Base-by-base conservation (phyloP, 257 asterid genomes). In the Fraxinus excelsior region DNA sequence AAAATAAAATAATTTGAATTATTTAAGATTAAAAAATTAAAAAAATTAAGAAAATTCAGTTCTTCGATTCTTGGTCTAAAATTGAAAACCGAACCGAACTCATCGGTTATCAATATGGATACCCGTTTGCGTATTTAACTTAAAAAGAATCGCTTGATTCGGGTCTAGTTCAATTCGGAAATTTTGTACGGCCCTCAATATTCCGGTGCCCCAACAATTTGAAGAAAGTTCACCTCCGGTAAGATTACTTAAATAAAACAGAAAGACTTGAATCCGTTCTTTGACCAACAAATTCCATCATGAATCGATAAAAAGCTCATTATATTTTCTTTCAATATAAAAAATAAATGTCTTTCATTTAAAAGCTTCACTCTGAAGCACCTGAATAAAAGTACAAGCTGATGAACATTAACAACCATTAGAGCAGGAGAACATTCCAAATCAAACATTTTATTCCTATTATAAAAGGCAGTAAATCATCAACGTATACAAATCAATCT, bases 401-500 rank as follows among this genome's bases (percentile, higher is more conserved):
- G 16, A 8, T 18, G 25, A 69, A 34, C 29, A n/a, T 68, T 34
- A 81, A 70, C 35, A 65, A 70, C 49, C n/a, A 62, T 14, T 58
- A 78, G 0, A 7, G 26, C 68, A 21, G 49, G 18, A n/a, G 35
- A 42, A 67, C 12, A 62, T 25, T 37, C 38, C 67, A 69, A 29
- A 29, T 46, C 29, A 12, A 66, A 23, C 66, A 29, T 69, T 28
- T 42, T 74, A n/a, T 73, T 60, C 16, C 34, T 66, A 53, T 28
- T 31, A 74, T 29, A 70, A 67, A 58, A 51, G 66, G 9, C 8
- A 76, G 74, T 16, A 62, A 37, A 77, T 71, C 7, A 32, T 35
- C 2, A 64, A 71, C n/a, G 72, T 69, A 65, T 71, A 67, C 10
- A 34, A 70, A 80, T 84, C 84, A 90, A 75, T 81, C 89, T 72